A percentile compares a stretch with the other conserved stretches of the same genome.
These are phyloP conservation scores for Ophiostoma ips DNA, from an alignment of 2,329 filamentous ascomycete genomes.

Conservation along the genomic window DNA sequence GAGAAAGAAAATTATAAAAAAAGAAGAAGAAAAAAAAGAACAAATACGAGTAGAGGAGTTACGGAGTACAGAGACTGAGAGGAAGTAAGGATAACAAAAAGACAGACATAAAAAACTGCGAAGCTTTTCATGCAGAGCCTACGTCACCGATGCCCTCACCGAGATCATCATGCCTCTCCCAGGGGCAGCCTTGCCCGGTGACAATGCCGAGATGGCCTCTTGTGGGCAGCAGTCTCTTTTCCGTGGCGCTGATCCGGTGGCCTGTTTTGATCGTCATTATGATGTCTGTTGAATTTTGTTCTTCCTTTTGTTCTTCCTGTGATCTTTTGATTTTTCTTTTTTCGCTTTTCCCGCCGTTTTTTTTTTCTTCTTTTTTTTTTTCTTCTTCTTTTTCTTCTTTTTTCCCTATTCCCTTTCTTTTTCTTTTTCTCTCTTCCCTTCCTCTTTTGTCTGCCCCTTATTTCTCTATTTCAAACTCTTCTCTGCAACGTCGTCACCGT, in stretches of 20 bases:
- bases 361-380: neutral
- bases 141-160: no score
- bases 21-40: no score
- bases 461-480: neutral
- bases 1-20: no score
- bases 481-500: neutral
- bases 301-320: neutral
- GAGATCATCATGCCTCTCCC: no score
- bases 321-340: neutral
- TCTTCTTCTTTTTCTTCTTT: neutral
- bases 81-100: no score
- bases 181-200: neutral
- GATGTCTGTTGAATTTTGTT: slow-evolving; percentile 4
- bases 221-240: neutral
- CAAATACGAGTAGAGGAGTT: no score
- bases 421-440: neutral
- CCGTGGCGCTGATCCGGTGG: neutral
- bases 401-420: neutral
- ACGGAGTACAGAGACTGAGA: no score
- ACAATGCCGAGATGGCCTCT: neutral
- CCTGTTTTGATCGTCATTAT: slow-evolving; percentile 8
- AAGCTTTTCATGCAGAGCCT: no score
- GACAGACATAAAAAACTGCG: no score
- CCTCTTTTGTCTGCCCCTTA: neutral
- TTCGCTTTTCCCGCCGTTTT: neutral